These are phyloP conservation scores for Ceratobasidium sp. DNA, from an alignment of 1,284 basidiomycete genomes.

Conservation along the genomic window DNA sequence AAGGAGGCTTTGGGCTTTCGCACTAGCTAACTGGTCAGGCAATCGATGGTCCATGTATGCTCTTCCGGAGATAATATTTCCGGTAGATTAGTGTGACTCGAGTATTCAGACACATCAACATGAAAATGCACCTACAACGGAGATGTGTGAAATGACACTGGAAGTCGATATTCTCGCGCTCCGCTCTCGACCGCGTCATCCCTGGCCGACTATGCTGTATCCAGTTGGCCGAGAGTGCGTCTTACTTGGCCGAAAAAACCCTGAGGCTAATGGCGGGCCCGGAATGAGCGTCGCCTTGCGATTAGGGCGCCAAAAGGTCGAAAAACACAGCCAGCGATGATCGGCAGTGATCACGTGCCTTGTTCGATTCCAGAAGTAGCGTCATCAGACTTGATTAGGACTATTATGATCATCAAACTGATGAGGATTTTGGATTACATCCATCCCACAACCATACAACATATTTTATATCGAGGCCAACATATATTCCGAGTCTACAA, in stretches of 20 bases:
- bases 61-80: too few relatives aligned
- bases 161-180: background rate
- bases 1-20: background rate
- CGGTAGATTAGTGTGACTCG: background rate
- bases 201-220: constrained; percentile 8
- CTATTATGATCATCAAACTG: constrained; percentile 3
- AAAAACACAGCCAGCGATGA: background rate
- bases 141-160: background rate
- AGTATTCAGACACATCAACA: too few relatives aligned
- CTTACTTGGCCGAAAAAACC: background rate
- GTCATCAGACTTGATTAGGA: background rate
- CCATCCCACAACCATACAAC: background rate
- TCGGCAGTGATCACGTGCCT: constrained; percentile 4
- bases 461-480: background rate
- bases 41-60: background rate
- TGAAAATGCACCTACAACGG: too few relatives aligned
- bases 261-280: background rate
- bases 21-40: background rate
- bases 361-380: background rate
- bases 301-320: background rate
- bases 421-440: background rate
- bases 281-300: background rate
- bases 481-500: too few relatives aligned
- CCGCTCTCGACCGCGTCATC: background rate
- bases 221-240: background rate